Conservation (phyloP, 2,329 filamentous ascomycete genomes). For the Thielaviopsis euricoi region DNA sequence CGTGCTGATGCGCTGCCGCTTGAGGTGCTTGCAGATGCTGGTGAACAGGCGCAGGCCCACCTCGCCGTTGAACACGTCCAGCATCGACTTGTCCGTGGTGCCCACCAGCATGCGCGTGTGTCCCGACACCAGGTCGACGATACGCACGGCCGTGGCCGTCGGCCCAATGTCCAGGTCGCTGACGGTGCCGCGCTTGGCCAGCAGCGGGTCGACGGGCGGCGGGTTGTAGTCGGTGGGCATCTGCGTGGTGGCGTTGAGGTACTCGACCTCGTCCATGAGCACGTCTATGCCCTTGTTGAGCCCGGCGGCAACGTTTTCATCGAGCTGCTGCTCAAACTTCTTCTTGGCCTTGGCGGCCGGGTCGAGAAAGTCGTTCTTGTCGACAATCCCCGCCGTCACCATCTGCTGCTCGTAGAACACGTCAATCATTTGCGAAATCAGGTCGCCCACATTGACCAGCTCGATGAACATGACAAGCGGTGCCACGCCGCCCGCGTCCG, state of each 20-base stretch:
- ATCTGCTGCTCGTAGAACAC: conserved; percentile 97
- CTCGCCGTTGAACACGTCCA: conserved; percentile 97
- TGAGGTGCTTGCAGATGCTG: conserved; percentile 89
- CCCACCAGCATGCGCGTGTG: conserved; percentile 89
- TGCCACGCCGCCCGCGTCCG: conserved; percentile 51
- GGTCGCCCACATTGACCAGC: conserved; percentile 90
- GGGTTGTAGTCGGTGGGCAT: conserved; percentile 83
- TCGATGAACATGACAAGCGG: conserved; percentile 92
- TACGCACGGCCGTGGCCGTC: conserved; percentile 59
- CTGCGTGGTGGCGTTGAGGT: conserved; percentile 79
- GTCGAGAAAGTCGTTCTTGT: conserved; percentile 88
- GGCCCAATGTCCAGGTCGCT: conserved; percentile 40
- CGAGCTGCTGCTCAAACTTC: conserved; percentile 95
- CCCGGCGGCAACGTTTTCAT: conserved; percentile 88
- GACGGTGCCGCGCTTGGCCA: conserved; percentile 16
- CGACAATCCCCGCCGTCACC: conserved; percentile 62
- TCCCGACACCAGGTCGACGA: conserved; percentile 71
- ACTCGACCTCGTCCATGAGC: conserved; percentile 95
- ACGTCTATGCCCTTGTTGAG: conserved; percentile 97
- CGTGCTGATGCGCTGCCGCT: conserved; percentile 81
- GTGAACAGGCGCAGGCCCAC: conserved; percentile 86
- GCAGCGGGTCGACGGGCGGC: conserved; percentile 12
- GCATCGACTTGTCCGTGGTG: conserved; percentile 92
- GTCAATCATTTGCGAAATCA: conserved; percentile 98
- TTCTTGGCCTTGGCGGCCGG: conserved; percentile 90